Base-by-base conservation (phyloP, 305 asterid species). In the Fraxinus platypoda region DNA sequence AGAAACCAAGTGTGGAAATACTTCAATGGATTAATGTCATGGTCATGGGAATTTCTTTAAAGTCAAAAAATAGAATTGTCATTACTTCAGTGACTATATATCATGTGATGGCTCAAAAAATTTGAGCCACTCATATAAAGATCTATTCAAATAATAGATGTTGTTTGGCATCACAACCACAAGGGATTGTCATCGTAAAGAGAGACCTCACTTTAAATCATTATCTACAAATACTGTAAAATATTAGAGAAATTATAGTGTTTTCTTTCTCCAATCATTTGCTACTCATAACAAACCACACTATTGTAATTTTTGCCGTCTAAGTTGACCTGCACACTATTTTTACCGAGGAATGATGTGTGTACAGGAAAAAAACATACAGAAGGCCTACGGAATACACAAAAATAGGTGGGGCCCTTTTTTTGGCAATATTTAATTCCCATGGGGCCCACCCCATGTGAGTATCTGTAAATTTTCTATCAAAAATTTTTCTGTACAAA, bases 21-120 rank as follows among this genome's bases (percentile, higher is more conserved):
- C 33, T 64, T 4, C 33, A 64, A 7, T 66, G 35, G 31, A 26
- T 64, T 66, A 23, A 21, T 66, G 0, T 46, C 59, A 13, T 13
- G 35, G 34, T 11, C 74, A 11, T 26, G 74, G n/a, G 74, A 11
- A 9, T 66, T 26, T 19, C 71, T 23, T 26, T 9, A 6, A 12
- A 11, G 34, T 25, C 17, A 66, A 66, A 66, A 66, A 26, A 25
- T 12, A 11, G 34, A 26, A 26, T 66, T 23, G 17, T 19, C 77
- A 11, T 6, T 41, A 35, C 76, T 78, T 78, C n/a, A 37, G 79
- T 59, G 82, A 78, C 82, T 78, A 30, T 59, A 43, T 31, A n/a
- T 23, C 68, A 6, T 19, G 19, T n/a, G 68, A 21, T 62, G 33
- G 30, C 34, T 66, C 34, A 66, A 66, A 26, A 66, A 66, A 26